phyloP scores from a whole-genome alignment of 257 asterid species.

The Buddleja alternifolia region DNA sequence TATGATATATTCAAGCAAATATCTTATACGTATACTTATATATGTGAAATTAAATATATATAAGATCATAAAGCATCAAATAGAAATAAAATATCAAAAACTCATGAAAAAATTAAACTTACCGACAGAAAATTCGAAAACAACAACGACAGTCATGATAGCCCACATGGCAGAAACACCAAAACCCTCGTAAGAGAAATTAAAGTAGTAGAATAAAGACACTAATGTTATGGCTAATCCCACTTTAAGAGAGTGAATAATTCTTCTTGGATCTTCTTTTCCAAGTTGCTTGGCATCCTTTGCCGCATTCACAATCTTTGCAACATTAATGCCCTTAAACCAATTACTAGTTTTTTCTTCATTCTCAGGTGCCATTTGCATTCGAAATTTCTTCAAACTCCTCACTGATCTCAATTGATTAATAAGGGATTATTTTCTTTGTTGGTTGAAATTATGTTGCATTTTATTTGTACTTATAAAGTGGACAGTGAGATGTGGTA shows the following conservation, averaged over 20 bases:
- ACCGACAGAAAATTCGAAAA: slow-evolving; percentile 34
- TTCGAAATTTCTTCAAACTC: no score
- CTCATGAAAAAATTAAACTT: background rate
- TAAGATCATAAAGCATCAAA: no score
- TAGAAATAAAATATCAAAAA: no score
- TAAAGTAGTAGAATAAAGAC: slow-evolving; percentile 30
- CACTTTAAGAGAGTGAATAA: slow-evolving; percentile 30
- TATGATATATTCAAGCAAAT: no score
- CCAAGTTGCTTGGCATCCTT: slow-evolving; percentile 31
- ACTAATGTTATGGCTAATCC: slow-evolving; percentile 32
- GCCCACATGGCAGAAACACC: slow-evolving; percentile 41
- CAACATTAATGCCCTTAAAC: background rate
- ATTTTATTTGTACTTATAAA: background rate
- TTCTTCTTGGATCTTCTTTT: slow-evolving; percentile 27
- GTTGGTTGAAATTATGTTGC: no score
- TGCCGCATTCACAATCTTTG: slow-evolving; percentile 3
- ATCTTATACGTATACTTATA: no score
- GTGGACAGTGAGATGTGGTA: background rate
- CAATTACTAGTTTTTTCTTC: slow-evolving; percentile 16
- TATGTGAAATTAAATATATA: background rate
- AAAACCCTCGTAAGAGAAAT: slow-evolving; percentile 28
- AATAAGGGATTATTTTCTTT: no score
- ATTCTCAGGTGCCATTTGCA: slow-evolving; percentile 24
- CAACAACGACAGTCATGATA: slow-evolving; percentile 31
- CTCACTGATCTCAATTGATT: no score